phyloP scores from a whole-genome alignment of 1,284 basidiomycete genomes.

The Trichosporon sp. region DNA sequence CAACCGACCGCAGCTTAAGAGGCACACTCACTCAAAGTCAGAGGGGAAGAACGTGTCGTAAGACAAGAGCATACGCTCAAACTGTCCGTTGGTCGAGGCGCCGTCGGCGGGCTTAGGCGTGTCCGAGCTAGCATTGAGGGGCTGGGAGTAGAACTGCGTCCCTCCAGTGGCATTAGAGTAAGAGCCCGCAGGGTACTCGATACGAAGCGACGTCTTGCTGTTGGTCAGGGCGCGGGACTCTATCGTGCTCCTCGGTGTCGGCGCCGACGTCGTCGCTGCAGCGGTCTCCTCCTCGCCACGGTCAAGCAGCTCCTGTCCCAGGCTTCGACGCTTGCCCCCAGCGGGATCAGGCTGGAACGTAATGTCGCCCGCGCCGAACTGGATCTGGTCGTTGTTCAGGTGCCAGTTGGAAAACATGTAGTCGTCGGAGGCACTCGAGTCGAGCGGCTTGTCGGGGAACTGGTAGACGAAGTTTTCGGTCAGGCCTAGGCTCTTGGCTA shows the following conservation, averaged over 20 bases:
- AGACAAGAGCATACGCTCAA: slow-evolving; percentile 38
- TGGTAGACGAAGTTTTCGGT: slow-evolving; percentile 26
- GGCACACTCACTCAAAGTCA: slow-evolving; percentile 28
- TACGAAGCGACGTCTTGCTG: slow-evolving; percentile 33
- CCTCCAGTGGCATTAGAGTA: slow-evolving; percentile 46
- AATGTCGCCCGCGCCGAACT: slow-evolving; percentile 32
- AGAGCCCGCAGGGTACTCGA: slow-evolving; percentile 44
- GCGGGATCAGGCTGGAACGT: slow-evolving; percentile 17
- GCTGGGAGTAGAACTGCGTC: slow-evolving; percentile 45
- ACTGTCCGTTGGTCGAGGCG: slow-evolving; percentile 29
- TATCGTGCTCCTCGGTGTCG: slow-evolving; percentile 18
- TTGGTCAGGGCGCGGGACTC: slow-evolving; percentile 21
- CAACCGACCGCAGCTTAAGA: neutral
- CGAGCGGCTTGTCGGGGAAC: slow-evolving; percentile 25
- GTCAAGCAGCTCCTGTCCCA: slow-evolving; percentile 9
- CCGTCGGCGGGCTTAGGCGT: slow-evolving; percentile 14
- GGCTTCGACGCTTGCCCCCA: slow-evolving; percentile 24
- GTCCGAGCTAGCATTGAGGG: slow-evolving; percentile 19
- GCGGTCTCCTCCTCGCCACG: neutral
- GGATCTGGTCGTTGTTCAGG: slow-evolving; percentile 26
- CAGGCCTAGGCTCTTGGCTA: slow-evolving; percentile 18
- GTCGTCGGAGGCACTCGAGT: slow-evolving; percentile 20
- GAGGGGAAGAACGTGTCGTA: slow-evolving; percentile 42
- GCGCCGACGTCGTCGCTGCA: slow-evolving; percentile 8
- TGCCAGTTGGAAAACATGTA: slow-evolving; percentile 33